phyloP scores from a whole-genome alignment of 2,329 filamentous ascomycete genomes.

The Fragosphaeria purpurea region DNA sequence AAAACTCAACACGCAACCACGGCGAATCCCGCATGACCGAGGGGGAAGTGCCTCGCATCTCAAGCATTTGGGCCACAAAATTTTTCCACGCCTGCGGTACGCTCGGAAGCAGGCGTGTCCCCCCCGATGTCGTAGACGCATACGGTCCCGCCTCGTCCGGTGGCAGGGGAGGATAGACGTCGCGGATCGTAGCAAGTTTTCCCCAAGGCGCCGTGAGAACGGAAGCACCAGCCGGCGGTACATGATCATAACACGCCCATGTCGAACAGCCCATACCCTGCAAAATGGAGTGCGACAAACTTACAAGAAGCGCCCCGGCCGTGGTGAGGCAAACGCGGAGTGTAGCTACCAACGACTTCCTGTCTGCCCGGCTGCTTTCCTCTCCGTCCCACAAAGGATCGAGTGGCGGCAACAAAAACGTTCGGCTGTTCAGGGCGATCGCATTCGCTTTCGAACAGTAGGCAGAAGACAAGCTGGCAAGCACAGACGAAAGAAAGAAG shows the following conservation, averaged over 20 bases:
- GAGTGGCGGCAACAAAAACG: conserved; percentile 34
- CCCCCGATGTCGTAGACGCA: background rate
- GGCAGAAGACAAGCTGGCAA: conserved; percentile 38
- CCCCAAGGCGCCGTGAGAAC: conserved; percentile 48
- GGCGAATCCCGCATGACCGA: conserved; percentile 32
- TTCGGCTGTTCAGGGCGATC: conserved; percentile 43
- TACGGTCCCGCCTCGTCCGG: background rate
- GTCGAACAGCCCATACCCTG: conserved; percentile 37
- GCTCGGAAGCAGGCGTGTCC: background rate
- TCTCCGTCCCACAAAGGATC: conserved; percentile 20
- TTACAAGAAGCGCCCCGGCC: conserved; percentile 42
- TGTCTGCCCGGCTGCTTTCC: conserved; percentile 12
- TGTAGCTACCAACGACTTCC: conserved; percentile 33
- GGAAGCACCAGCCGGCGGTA: conserved; percentile 31
- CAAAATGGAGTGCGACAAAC: conserved; percentile 36
- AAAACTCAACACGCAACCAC: conserved; percentile 37
- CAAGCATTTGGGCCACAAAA: conserved; percentile 40
- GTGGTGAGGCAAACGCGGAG: conserved; percentile 47
- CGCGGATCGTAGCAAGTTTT: conserved; percentile 32
- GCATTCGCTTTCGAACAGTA: conserved; percentile 40
- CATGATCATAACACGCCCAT: conserved; percentile 29
- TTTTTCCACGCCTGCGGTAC: conserved; percentile 18
- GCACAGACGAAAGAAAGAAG: conserved; percentile 42
- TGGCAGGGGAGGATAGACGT: conserved; percentile 14
- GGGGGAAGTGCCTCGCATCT: conserved; percentile 38